phyloP scores from a whole-genome alignment of 257 asterid genomes.

The Ocimum tenuiflorum region DNA sequence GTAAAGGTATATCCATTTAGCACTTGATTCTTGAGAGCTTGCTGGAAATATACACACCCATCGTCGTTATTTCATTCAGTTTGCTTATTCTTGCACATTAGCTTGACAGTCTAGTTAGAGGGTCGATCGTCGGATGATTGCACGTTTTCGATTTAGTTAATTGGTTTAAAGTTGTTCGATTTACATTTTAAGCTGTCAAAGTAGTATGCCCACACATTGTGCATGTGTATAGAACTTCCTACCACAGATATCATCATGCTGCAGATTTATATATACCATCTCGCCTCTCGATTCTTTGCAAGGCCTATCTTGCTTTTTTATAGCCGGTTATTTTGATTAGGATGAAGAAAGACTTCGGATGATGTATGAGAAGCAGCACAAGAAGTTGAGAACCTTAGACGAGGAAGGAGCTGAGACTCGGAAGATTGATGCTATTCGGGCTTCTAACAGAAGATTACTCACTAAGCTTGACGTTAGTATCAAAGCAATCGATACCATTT shows the following conservation, averaged over 20 bases:
- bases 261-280: not conserved
- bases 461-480: slow-evolving; percentile 73
- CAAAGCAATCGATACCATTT: slow-evolving; percentile 67
- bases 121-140: not conserved
- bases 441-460: slow-evolving; percentile 47
- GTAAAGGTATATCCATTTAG: slow-evolving; percentile 61
- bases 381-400: slow-evolving; percentile 58
- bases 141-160: not conserved
- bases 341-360: slow-evolving; percentile 81
- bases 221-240: not conserved
- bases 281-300: not conserved
- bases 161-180: not conserved
- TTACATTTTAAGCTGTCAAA: not conserved
- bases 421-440: slow-evolving; percentile 70
- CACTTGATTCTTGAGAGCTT: slow-evolving; percentile 1
- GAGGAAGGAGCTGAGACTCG: slow-evolving; percentile 72
- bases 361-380: slow-evolving; percentile 61
- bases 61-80: not conserved
- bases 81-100: not conserved
- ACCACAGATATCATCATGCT: not conserved
- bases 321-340: slow-evolving; percentile 51
- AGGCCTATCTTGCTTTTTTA: slow-evolving; percentile 19
- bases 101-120: not conserved
- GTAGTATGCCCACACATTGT: not conserved
- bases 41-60: slow-evolving; percentile 5